Conservation (phyloP, 2,329 filamentous ascomycete species). For the Alternaria panax region DNA sequence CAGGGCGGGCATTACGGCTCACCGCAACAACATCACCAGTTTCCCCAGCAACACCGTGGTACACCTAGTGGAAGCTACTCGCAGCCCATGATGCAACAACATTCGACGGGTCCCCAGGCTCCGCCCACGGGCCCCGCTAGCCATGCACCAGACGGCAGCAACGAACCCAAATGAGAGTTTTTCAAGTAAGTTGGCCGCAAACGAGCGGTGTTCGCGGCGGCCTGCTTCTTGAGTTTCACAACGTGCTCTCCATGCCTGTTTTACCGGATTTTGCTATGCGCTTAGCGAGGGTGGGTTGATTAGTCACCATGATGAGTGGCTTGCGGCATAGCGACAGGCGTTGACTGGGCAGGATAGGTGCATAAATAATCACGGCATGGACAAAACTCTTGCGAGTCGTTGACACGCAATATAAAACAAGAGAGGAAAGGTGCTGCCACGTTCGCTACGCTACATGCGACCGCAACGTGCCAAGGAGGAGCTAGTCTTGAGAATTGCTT, state of each 20-base stretch:
- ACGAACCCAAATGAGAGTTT: constrained; percentile 49
- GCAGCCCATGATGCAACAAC: constrained; percentile 53
- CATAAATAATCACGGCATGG: constrained; percentile 17
- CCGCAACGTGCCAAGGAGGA: constrained; percentile 21
- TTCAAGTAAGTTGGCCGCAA: constrained; percentile 18
- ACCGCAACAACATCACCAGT: constrained; percentile 52
- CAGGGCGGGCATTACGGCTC: constrained; percentile 49
- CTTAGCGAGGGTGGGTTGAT: constrained; percentile 41
- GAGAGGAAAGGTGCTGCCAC: not conserved
- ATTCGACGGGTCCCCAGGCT: constrained; percentile 49
- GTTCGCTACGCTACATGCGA: constrained; percentile 10
- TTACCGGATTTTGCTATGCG: constrained; percentile 37
- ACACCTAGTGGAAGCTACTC: constrained; percentile 51
- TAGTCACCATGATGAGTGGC: constrained; percentile 26
- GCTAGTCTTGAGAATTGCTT: constrained; percentile 20
- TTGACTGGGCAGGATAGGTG: constrained; percentile 38
- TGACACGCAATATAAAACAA: constrained; percentile 5
- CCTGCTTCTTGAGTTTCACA: constrained; percentile 10
- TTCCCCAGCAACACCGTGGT: constrained; percentile 50
- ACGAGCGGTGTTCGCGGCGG: constrained; percentile 13
- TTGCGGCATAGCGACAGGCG: constrained; percentile 50
- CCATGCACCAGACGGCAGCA: constrained; percentile 43
- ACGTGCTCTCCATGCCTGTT: constrained; percentile 19
- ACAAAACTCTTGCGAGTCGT: not conserved
- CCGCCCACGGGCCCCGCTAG: constrained; percentile 46